These are phyloP conservation scores for Xanthoceras sorbifolium DNA, from an alignment of 345 rosid genomes.

Conservation along the genomic window DNA sequence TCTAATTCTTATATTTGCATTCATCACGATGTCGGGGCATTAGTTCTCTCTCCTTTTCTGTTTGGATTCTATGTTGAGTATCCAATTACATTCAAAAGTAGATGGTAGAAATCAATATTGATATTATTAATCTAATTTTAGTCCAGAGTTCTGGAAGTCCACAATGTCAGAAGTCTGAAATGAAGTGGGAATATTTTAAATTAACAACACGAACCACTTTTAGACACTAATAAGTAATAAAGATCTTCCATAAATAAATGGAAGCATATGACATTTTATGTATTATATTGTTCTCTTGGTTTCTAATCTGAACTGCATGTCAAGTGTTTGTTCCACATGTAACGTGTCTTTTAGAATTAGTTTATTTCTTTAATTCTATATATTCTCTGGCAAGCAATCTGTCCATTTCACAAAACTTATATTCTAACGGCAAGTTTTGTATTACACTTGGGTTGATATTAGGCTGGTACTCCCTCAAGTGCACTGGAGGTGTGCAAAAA, in stretches of 20 bases:
- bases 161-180: neutral
- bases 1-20: neutral
- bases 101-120: neutral
- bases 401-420: neutral
- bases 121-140: neutral
- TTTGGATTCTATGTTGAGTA: neutral
- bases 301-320: neutral
- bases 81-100: neutral
- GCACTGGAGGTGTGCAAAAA: neutral
- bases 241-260: neutral
- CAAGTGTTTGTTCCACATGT: neutral
- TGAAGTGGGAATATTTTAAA: neutral
- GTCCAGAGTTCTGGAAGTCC: neutral
- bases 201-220: neutral
- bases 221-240: neutral
- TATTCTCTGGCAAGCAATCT: neutral
- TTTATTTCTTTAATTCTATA: too few relatives aligned
- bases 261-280: neutral
- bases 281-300: neutral
- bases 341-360: neutral
- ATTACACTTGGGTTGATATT: neutral
- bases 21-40: neutral
- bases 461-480: neutral
- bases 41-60: neutral
- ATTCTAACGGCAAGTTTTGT: neutral